These are phyloP conservation scores for Russula earlei DNA, from an alignment of 768 basidiomycete species.

Conservation along the genomic window DNA sequence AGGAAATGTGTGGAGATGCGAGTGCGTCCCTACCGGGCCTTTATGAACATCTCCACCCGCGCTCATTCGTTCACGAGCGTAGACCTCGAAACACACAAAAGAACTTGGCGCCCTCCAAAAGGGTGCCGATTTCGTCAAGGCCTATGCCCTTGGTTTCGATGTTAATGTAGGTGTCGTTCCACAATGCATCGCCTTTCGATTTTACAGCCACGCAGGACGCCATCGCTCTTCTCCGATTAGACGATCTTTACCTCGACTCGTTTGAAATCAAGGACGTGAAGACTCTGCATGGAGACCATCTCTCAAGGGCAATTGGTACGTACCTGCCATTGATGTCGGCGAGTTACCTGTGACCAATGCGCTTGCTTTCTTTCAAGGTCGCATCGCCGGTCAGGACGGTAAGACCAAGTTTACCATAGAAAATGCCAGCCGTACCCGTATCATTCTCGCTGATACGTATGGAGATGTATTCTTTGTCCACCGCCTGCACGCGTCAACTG, in stretches of 20 bases:
- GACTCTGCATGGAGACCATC: constrained; percentile 93
- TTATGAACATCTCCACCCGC: neutral
- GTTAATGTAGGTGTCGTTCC: constrained; percentile 58
- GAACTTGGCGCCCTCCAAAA: constrained; percentile 91
- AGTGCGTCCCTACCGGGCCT: constrained; percentile 42
- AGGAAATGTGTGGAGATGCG: constrained; percentile 85
- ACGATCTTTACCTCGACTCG: constrained; percentile 96
- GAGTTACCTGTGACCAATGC: neutral
- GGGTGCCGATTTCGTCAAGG: constrained; percentile 94
- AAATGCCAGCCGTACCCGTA: constrained; percentile 93
- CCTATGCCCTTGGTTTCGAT: constrained; percentile 90
- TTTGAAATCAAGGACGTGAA: constrained; percentile 99
- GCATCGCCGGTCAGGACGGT: constrained; percentile 97
- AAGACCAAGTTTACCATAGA: constrained; percentile 99
- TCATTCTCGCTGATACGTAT: constrained; percentile 94
- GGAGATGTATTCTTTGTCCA: constrained; percentile 27
- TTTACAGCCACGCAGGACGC: constrained; percentile 54
- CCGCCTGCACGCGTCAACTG: constrained; percentile 9
- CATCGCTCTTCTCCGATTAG: constrained; percentile 87
- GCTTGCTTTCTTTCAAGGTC: constrained; percentile 40
- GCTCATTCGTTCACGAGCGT: neutral
- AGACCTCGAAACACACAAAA: constrained; percentile 94
- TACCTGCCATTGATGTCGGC: neutral
- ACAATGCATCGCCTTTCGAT: neutral
- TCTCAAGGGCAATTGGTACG: constrained; percentile 92